A percentile compares a stretch with the other conserved stretches of the same genome.
phyloP scores from a whole-genome alignment of 192 early-diverging fungal species.

The Neocallimastix lanati region DNA sequence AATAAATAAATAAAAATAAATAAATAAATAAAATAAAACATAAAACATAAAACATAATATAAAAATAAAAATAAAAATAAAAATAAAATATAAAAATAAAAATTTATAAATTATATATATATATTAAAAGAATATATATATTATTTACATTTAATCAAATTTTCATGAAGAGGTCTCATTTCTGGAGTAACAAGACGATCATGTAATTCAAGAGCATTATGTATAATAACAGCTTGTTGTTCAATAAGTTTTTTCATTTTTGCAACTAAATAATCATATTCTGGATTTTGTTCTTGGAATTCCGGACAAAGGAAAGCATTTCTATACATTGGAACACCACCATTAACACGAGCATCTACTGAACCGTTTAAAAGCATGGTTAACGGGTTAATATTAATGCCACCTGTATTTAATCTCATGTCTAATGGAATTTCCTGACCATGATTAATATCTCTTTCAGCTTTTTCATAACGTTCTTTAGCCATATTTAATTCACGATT shows the following conservation, averaged over 20 bases:
- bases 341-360: conserved; percentile 69
- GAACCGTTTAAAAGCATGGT: conserved; percentile 68
- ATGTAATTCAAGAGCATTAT: conserved; percentile 24
- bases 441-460: conserved; percentile 1
- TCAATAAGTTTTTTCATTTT: conserved; percentile 36
- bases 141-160: conserved; percentile 24
- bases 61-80: too few relatives aligned
- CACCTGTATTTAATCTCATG: background rate
- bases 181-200: conserved; percentile 32
- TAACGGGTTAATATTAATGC: conserved; percentile 42
- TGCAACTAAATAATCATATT: conserved; percentile 17
- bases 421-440: conserved; percentile 1
- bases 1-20: too few relatives aligned
- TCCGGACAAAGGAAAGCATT: conserved; percentile 35
- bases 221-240: conserved; percentile 26
- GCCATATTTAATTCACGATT: conserved; percentile 31
- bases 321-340: conserved; percentile 57
- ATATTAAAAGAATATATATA: too few relatives aligned
- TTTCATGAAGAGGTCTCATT: conserved; percentile 55
- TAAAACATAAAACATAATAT: too few relatives aligned
- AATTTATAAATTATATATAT: too few relatives aligned
- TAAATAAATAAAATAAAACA: too few relatives aligned
- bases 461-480: conserved; percentile 4
- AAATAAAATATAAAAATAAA: too few relatives aligned
- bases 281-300: conserved; percentile 17